A percentile compares a stretch with the other conserved stretches of the same genome.
Evolutionary conservation across 169 alveolate species (phyloP).

Genomic region (Plasmodium ovale): DNA sequence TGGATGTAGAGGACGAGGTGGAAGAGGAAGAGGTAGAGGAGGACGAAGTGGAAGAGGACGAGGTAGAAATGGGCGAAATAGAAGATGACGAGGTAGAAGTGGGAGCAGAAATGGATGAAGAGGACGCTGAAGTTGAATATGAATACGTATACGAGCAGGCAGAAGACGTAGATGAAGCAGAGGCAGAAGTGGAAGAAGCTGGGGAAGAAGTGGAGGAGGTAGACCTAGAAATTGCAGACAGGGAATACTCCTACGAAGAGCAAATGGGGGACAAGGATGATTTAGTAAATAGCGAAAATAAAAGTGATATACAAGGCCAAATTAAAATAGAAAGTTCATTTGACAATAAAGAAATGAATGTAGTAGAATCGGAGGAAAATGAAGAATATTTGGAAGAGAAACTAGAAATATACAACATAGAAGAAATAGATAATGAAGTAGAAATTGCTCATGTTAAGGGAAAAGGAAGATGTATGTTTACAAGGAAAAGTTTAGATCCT

Average conservation of each 20-base stretch:
- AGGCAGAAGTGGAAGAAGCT: background rate
- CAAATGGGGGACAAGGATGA: background rate
- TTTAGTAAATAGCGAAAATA: background rate
- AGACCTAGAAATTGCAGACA: too few relatives aligned
- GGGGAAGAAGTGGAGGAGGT: background rate
- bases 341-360: background rate
- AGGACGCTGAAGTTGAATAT: constrained; percentile 8
- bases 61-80: background rate
- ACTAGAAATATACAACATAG: constrained; percentile 67
- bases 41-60: constrained; percentile 17
- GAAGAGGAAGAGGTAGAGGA: background rate
- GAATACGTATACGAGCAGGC: too few relatives aligned
- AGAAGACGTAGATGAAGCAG: constrained; percentile 2
- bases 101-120: constrained; percentile 10
- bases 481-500: constrained; percentile 83
- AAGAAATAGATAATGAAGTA: constrained; percentile 80
- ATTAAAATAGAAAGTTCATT: background rate
- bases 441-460: constrained; percentile 86
- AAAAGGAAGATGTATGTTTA: constrained; percentile 88
- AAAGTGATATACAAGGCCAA: background rate
- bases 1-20: background rate
- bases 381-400: constrained; percentile 67
- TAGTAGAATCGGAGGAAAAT: constrained; percentile 13
- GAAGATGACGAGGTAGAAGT: background rate
- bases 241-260: too few relatives aligned